A percentile compares a stretch with the other conserved stretches of the same genome.
These are phyloP conservation scores for Phaseolus lunatus DNA, from an alignment of 306 rosid genomes.

Conservation along the genomic window DNA sequence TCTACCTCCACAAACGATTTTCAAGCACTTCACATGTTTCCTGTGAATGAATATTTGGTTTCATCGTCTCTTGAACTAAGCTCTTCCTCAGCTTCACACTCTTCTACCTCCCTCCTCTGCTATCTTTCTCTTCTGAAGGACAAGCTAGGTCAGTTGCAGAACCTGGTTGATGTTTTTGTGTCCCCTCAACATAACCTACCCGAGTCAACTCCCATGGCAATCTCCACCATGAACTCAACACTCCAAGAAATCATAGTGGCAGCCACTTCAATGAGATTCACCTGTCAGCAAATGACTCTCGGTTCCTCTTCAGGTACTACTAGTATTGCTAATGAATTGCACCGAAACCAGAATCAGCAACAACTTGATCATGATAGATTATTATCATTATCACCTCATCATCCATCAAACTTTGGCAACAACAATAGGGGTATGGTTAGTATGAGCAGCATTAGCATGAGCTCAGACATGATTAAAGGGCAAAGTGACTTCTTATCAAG, in stretches of 20 bases:
- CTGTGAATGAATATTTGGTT: conserved; percentile 43
- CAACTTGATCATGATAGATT: conserved; percentile 36
- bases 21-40: conserved; percentile 46
- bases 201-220: conserved; percentile 52
- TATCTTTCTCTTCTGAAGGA: conserved; percentile 75
- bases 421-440: conserved; percentile 4
- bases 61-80: conserved; percentile 42
- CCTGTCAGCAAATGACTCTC: conserved; percentile 66
- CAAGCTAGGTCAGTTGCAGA: conserved; percentile 64
- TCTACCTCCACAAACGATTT: conserved; percentile 41
- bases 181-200: conserved; percentile 48
- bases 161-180: conserved; percentile 57
- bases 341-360: conserved; percentile 33
- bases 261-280: conserved; percentile 80
- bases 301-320: conserved; percentile 45
- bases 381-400: conserved; percentile 23
- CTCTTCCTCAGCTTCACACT: conserved; percentile 40
- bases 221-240: conserved; percentile 58
- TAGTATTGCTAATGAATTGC: conserved; percentile 1
- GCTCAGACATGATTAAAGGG: conserved; percentile 25
- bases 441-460: not conserved
- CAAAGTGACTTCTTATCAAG: conserved; percentile 38
- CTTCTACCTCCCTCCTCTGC: conserved; percentile 62
- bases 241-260: conserved; percentile 79
- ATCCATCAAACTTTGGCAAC: conserved; percentile 3